Evolutionary conservation across 805 yeast genomes (phyloP).

Genomic region (Tetrapisispora taiwanensis): DNA sequence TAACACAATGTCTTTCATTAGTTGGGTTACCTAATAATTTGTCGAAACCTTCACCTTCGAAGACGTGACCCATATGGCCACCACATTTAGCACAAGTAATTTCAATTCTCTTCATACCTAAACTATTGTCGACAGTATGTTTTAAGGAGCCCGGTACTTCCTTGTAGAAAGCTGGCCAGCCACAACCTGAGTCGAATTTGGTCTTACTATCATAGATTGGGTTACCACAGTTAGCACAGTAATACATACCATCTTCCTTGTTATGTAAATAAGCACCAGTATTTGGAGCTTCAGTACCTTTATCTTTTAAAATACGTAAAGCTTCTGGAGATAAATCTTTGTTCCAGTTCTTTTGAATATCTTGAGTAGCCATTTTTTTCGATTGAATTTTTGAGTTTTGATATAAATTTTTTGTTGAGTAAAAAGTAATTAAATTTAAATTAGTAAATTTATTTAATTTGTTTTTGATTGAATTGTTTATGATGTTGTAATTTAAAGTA

Average conservation of each 20-base stretch:
- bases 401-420: not conserved
- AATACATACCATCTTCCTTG: constrained; percentile 50
- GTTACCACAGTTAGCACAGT: constrained; percentile 75
- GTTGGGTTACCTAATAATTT: constrained; percentile 44
- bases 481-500: not conserved
- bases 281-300: constrained; percentile 38
- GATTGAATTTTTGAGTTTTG: not conserved
- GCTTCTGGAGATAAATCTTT: constrained; percentile 69
- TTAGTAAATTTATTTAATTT: not conserved
- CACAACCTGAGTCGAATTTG: constrained; percentile 86
- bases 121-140: constrained; percentile 46
- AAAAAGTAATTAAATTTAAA: not conserved
- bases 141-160: constrained; percentile 69
- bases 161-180: constrained; percentile 96
- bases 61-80: constrained; percentile 93
- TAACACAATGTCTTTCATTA: constrained; percentile 91
- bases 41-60: constrained; percentile 81
- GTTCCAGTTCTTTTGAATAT: constrained; percentile 59
- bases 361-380: not conserved
- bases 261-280: constrained; percentile 31
- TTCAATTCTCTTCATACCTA: constrained; percentile 80
- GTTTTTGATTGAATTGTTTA: not conserved
- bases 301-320: constrained; percentile 63
- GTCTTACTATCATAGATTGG: constrained; percentile 73
- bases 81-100: constrained; percentile 84